Percentiles rank a stretch among this genome's conserved stretches.
These are phyloP conservation scores for Grammothele lineata DNA, from an alignment of 768 basidiomycete species.

Conservation along the genomic window DNA sequence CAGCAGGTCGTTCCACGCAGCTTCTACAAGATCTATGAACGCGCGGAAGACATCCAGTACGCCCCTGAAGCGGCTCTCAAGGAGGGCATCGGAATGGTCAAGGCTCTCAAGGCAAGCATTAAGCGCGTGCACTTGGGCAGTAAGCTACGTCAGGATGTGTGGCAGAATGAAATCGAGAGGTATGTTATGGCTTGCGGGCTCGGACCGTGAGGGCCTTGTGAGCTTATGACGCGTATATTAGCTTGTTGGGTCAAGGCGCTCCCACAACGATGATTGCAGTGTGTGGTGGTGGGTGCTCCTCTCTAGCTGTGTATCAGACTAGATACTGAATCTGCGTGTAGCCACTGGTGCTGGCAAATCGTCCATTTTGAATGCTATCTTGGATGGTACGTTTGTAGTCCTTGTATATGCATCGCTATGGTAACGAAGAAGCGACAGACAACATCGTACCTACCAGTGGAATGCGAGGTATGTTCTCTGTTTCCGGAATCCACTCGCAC, in stretches of 20 bases:
- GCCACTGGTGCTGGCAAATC: conserved; percentile 63
- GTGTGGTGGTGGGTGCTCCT: conserved; percentile 45
- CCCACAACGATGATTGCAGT: conserved; percentile 63
- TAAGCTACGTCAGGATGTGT: conserved; percentile 54
- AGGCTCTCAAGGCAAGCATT: conserved; percentile 40
- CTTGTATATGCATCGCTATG: background rate
- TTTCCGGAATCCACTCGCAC: no score
- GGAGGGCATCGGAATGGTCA: conserved; percentile 50
- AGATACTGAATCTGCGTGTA: conserved; percentile 21
- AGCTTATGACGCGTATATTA: no score
- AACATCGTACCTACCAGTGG: conserved; percentile 64
- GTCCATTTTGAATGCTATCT: conserved; percentile 55
- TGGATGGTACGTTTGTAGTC: conserved; percentile 41
- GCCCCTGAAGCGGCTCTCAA: conserved; percentile 46
- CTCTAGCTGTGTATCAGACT: background rate
- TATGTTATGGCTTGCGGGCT: no score
- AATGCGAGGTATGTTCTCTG: conserved; percentile 44
- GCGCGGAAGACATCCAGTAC: conserved; percentile 42
- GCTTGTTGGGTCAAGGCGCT: conserved; percentile 44
- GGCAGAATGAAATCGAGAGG: conserved; percentile 51
- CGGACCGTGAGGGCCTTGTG: no score
- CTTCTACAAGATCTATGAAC: conserved; percentile 33
- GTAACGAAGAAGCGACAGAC: conserved; percentile 29
- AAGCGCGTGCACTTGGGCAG: conserved; percentile 46
- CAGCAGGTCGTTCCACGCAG: conserved; percentile 6